Evolutionary conservation across 768 basidiomycete genomes (phyloP), one percentile per base, ranked within the genome.

Genomic region (Rhodotorula paludigena): DNA sequence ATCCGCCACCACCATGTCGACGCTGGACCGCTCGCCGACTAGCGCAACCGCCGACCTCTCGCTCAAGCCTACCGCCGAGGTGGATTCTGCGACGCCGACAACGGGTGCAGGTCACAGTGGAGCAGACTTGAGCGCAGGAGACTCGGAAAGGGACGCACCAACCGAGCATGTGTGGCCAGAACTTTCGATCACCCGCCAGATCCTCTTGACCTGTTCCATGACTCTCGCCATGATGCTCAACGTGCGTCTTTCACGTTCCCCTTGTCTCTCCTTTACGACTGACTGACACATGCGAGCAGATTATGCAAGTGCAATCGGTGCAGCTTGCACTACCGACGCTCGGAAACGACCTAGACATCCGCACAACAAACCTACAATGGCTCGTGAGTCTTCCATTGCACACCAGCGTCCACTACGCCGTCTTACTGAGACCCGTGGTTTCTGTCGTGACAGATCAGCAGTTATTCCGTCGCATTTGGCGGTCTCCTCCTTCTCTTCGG

Each of bases 401-500:
- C 9, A 18, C 28, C n/a, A n/a, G n/a, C n/a, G n/a, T n/a, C n/a
- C n/a, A n/a, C n/a, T n/a, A n/a, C n/a, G n/a, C n/a, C n/a, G n/a
- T n/a, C 36, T 38, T 25, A 8, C 47, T 48, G 25, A 38, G 3
- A 23, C 11, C 5, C 20, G 1, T 36, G 33, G 18, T 8, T 18
- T 9, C 16, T n/a, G 36, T n/a, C n/a, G n/a, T n/a, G n/a, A n/a
- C 47, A 60, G 59, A 49, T 54, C 57, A 59, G 58, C 7, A 23
- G 39, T 15, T 68, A 68, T 33, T 54, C 61, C 20, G 49, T 68
- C 30, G 60, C 67, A 2, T 68, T 68, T 18, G 67, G 61, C 5
- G 51, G 56, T 2, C 80, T 91, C 18, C 82, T 91, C 6, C 81
- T 92, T 16, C 82, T 89, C 20, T 85, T 84, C 35, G 90, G 90